These are phyloP conservation scores for Sclerotinia nivalis DNA, from an alignment of 2,329 filamentous ascomycete genomes.

Conservation along the genomic window DNA sequence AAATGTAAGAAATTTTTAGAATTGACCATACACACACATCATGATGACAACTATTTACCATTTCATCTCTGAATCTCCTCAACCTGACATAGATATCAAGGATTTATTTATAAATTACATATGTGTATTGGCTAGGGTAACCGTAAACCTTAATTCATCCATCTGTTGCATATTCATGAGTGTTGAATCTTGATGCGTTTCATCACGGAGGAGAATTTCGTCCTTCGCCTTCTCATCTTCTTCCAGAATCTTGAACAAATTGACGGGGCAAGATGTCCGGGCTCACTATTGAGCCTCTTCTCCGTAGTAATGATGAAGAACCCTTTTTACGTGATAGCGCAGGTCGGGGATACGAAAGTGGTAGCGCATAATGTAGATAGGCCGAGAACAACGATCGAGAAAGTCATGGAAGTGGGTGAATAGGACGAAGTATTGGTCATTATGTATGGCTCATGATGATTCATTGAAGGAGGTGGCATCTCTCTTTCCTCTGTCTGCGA, in stretches of 20 bases:
- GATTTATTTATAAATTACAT: slow-evolving; percentile 38
- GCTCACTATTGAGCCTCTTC: slow-evolving; percentile 44
- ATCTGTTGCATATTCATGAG: slow-evolving; percentile 44
- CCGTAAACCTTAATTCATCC: slow-evolving; percentile 38
- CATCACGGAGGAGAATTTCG: slow-evolving; percentile 47
- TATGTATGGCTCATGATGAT: slow-evolving; percentile 49
- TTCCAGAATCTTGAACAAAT: slow-evolving; percentile 42
- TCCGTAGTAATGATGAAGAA: slow-evolving; percentile 39
- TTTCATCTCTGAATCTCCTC: not conserved
- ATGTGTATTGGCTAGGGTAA: slow-evolving; percentile 46
- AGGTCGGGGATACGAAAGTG: slow-evolving; percentile 24
- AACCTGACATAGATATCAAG: too few species aligned
- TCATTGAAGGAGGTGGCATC: slow-evolving; percentile 47
- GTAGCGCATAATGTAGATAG: slow-evolving; percentile 38
- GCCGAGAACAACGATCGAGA: slow-evolving; percentile 46
- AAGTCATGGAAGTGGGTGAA: slow-evolving; percentile 50
- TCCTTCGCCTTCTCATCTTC: slow-evolving; percentile 46
- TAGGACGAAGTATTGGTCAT: slow-evolving; percentile 48
- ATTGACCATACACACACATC: not conserved
- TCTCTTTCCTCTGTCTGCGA: slow-evolving; percentile 52
- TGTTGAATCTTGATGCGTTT: slow-evolving; percentile 43
- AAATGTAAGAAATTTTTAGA: not conserved
- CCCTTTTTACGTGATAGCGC: slow-evolving; percentile 42
- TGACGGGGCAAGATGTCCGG: slow-evolving; percentile 42
- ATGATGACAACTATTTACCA: not conserved